phyloP scores from a whole-genome alignment of 202 grass and related monocot species.

The Zoysia matrella region DNA sequence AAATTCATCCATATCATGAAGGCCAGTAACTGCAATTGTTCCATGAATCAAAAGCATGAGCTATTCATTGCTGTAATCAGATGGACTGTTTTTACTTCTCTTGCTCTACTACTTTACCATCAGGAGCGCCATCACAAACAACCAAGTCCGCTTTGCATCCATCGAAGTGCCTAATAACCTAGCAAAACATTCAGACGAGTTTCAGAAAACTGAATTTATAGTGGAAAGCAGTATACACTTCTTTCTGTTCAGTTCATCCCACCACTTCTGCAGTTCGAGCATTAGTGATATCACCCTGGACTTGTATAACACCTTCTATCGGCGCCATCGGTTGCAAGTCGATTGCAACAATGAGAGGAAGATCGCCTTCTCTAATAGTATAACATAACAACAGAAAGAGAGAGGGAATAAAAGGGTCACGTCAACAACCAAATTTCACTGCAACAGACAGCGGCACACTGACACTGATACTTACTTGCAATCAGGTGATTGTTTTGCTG shows the following conservation, averaged over 20 bases:
- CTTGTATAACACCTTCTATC: constrained; percentile 95
- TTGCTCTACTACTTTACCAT: constrained; percentile 63
- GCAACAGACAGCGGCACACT: neutral
- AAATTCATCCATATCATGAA: constrained; percentile 99
- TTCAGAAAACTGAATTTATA: constrained; percentile 14
- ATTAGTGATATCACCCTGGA: constrained; percentile 97
- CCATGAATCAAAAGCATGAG: constrained; percentile 32
- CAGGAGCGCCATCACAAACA: constrained; percentile 92
- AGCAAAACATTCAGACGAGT: constrained; percentile 26
- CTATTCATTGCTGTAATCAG: constrained; percentile 4
- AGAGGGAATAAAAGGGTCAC: neutral
- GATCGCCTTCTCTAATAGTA: constrained; percentile 59
- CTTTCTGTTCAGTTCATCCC: constrained; percentile 9
- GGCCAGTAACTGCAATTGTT: constrained; percentile 72
- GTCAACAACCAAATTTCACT: neutral
- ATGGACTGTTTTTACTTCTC: constrained; percentile 8
- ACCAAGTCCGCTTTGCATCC: constrained; percentile 97
- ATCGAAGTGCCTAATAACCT: constrained; percentile 99
- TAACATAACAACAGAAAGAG: neutral
- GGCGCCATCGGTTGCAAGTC: constrained; percentile 97
- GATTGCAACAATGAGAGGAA: constrained; percentile 94
- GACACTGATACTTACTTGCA: constrained; percentile 45
- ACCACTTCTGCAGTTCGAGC: constrained; percentile 93
- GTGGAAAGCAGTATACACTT: neutral
- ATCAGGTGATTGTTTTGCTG: constrained; percentile 65